Conservation (phyloP, 2,329 filamentous ascomycete genomes). For the Ophiostoma triangulosporum region DNA sequence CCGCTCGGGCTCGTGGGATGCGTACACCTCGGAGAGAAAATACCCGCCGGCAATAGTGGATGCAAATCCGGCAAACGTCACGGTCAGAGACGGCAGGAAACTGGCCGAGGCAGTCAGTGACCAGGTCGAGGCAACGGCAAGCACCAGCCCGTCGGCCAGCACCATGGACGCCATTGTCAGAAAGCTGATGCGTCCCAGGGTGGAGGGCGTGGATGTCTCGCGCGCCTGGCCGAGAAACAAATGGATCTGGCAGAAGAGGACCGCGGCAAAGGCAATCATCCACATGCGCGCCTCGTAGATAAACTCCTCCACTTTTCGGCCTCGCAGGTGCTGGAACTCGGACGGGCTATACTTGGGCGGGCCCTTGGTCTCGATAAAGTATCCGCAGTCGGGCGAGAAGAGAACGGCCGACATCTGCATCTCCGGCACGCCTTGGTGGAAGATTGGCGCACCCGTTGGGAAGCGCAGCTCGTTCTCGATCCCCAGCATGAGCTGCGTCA, state of each 20-base stretch:
- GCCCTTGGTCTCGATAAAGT: constrained; percentile 51
- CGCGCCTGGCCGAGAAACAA: constrained; percentile 51
- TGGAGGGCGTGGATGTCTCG: constrained; percentile 54
- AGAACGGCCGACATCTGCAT: constrained; percentile 50
- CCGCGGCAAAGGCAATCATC: constrained; percentile 39
- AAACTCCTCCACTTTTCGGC: constrained; percentile 48
- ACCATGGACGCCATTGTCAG: constrained; percentile 48
- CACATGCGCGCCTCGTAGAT: constrained; percentile 44
- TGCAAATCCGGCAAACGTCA: constrained; percentile 40
- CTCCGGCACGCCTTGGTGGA: constrained; percentile 31
- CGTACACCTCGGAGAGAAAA: constrained; percentile 46
- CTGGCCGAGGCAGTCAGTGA: constrained; percentile 41
- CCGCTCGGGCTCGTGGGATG: constrained; percentile 45
- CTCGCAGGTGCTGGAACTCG: constrained; percentile 42
- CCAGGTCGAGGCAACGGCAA: constrained; percentile 42
- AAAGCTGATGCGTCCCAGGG: constrained; percentile 52
- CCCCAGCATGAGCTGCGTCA: constrained; percentile 20
- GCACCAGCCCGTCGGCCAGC: constrained; percentile 47
- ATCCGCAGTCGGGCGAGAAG: constrained; percentile 56
- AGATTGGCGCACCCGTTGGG: constrained; percentile 45
- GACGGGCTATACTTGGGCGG: constrained; percentile 39
- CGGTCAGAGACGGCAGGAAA: constrained; percentile 41
- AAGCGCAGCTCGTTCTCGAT: constrained; percentile 51
- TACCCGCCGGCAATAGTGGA: constrained; percentile 43
- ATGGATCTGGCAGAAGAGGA: constrained; percentile 48